Conservation (phyloP, 2,329 filamentous ascomycete species). For the Fusarium tricinctum region DNA sequence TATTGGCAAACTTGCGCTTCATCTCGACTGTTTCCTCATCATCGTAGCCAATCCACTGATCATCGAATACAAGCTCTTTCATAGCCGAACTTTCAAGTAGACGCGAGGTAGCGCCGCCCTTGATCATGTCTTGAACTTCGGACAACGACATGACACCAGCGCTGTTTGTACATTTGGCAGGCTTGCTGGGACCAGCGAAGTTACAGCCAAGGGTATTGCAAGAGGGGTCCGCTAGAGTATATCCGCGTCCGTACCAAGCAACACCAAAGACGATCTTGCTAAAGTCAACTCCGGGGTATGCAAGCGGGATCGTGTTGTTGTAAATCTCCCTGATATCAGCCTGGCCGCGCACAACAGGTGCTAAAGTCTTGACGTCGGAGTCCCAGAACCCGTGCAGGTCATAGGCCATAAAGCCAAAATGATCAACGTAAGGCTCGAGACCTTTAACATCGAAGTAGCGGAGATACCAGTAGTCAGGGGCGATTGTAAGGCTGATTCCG, state of each 20-base stretch:
- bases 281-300: slow-evolving; percentile 57
- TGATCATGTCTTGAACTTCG: slow-evolving; percentile 51
- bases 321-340: slow-evolving; percentile 60
- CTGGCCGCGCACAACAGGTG: slow-evolving; percentile 54
- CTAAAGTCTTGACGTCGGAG: slow-evolving; percentile 50
- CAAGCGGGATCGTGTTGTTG: slow-evolving; percentile 55
- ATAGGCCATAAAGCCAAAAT: slow-evolving; percentile 57
- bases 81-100: slow-evolving; percentile 21
- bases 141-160: slow-evolving; percentile 50
- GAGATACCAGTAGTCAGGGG: slow-evolving; percentile 55
- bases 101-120: slow-evolving; percentile 34
- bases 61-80: slow-evolving; percentile 36
- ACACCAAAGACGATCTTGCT: slow-evolving; percentile 62
- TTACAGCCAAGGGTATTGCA: slow-evolving; percentile 49
- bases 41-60: slow-evolving; percentile 50
- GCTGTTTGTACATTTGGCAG: slow-evolving; percentile 47
- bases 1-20: slow-evolving; percentile 25
- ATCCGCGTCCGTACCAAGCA: slow-evolving; percentile 63
- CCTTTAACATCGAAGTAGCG: slow-evolving; percentile 54
- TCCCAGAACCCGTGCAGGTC: slow-evolving; percentile 62
- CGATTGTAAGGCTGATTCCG: slow-evolving; percentile 58
- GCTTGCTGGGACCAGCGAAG: slow-evolving; percentile 36
- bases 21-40: slow-evolving; percentile 44
- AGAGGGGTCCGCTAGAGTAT: slow-evolving; percentile 51
- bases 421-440: slow-evolving; percentile 56